A percentile compares a stretch with the other conserved stretches of the same genome.
Conservation (phyloP, 768 basidiomycete genomes). For the Pholiota microspora region DNA sequence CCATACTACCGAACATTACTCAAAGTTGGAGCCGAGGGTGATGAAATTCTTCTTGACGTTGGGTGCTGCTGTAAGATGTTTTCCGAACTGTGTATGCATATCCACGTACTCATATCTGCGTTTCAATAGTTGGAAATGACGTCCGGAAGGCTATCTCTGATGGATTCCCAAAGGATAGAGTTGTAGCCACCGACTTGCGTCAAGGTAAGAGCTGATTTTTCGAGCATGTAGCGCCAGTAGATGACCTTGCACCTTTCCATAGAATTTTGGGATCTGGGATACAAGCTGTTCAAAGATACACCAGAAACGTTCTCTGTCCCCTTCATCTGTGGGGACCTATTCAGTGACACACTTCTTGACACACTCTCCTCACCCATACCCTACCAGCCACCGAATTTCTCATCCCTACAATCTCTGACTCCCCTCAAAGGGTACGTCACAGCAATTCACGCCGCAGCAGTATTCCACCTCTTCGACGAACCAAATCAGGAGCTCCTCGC, state of each 20-base stretch:
- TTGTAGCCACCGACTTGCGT: slow-evolving; percentile 33
- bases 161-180: slow-evolving; percentile 33
- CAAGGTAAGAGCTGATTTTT: slow-evolving; percentile 20
- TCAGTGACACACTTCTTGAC: slow-evolving; percentile 27
- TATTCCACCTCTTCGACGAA: slow-evolving; percentile 34
- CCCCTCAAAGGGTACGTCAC: slow-evolving; percentile 39
- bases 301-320: slow-evolving; percentile 47
- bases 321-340: slow-evolving; percentile 53
- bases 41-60: neutral
- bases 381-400: neutral
- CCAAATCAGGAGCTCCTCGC: slow-evolving; percentile 26
- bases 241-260: neutral
- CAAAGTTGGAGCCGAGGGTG: neutral
- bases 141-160: slow-evolving; percentile 32
- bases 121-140: slow-evolving; percentile 34
- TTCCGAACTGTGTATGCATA: neutral
- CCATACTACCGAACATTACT: neutral
- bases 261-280: slow-evolving; percentile 64
- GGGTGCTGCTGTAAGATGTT: neutral
- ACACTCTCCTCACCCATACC: neutral
- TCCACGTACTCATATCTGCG: neutral
- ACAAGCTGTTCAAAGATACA: slow-evolving; percentile 52
- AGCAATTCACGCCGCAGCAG: slow-evolving; percentile 35
- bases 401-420: slow-evolving; percentile 18
- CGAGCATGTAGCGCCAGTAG: neutral